phyloP scores from a whole-genome alignment of 106 monocot genomes.

The Dioscorea alata region DNA sequence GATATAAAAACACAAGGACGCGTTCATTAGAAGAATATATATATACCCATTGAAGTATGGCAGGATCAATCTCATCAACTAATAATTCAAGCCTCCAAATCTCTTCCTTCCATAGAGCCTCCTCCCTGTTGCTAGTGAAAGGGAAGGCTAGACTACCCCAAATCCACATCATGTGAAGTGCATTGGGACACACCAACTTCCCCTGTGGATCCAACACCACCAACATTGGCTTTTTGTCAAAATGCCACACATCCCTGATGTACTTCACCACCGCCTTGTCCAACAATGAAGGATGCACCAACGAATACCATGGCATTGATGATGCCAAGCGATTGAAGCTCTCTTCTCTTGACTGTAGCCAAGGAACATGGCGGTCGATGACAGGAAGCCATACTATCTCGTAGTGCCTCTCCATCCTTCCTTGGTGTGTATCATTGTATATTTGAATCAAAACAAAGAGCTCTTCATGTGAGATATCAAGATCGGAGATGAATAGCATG shows the following conservation, averaged over 20 bases:
- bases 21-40: too few relatives aligned
- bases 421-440: slow-evolving; percentile 58
- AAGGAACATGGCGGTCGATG: slow-evolving; percentile 46
- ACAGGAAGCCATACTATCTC: slow-evolving; percentile 82
- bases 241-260: slow-evolving; percentile 49
- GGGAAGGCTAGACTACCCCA: slow-evolving; percentile 86
- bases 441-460: slow-evolving; percentile 66
- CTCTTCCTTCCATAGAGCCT: slow-evolving; percentile 85
- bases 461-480: slow-evolving; percentile 62
- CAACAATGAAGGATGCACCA: slow-evolving; percentile 50
- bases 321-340: slow-evolving; percentile 33
- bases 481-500: slow-evolving; percentile 63
- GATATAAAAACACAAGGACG: too few relatives aligned
- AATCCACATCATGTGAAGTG: slow-evolving; percentile 86
- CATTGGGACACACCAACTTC: slow-evolving; percentile 68
- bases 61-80: slow-evolving; percentile 73
- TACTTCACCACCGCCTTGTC: slow-evolving; percentile 48
- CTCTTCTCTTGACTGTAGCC: slow-evolving; percentile 28
- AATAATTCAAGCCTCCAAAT: slow-evolving; percentile 71
- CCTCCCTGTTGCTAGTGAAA: slow-evolving; percentile 66
- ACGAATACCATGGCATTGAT: slow-evolving; percentile 64
- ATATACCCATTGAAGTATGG: slow-evolving; percentile 40
- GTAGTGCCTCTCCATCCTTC: slow-evolving; percentile 52
- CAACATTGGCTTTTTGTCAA: slow-evolving; percentile 68
- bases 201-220: slow-evolving; percentile 79